Base-by-base conservation (phyloP, 805 yeast genomes). In the Citeromyces nyonsensis region DNA sequence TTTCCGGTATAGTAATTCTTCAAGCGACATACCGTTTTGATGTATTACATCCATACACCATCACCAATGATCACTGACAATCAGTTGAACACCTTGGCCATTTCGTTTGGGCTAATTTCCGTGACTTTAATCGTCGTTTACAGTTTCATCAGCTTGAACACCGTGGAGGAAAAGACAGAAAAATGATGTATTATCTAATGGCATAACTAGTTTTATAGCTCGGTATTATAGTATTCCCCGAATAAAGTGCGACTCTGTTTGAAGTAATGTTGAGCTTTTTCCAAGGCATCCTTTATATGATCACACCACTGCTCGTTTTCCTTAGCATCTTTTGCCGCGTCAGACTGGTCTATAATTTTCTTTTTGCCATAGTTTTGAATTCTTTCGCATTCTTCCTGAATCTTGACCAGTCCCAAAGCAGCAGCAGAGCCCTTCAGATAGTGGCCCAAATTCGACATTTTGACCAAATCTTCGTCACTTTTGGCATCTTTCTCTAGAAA, bases 371-470 rank as follows among this genome's bases (percentile, higher is more conserved):
- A 72, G 50, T 86, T 86, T 54, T 91, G 98, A 39, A 91, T 86
- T 41, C 86, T 63, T 53, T 86, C 98, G 56, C 98, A 91, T 44
- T 85, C 79, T 47, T 73, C 69, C 36, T 85, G 85, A 32, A 91
- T 81, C 38, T 74, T 73, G 29, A 69, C 70, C 35, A 91, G 63
- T 2, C 98, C 98, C 36, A 91, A 59, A 1, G 95, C 88, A 2
- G 96, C 94, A 1, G 96, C 93, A 9, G 94, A 78, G 30, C 98
- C 98, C 51, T 91, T 91, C 35, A 91, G 62, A 48, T 83, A 91
- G 51, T 91, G 98, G 10, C 98, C 98, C 43, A 80, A 57, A 10
- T 73, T 63, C 13, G 86, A 76, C 35, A 91, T 57, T 38, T 72
- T 63, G 26, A 59, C 64, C 37, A 85, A 61, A 42, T 64, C 55